A percentile compares a stretch with the other conserved stretches of the same genome.
Evolutionary conservation across 306 rosid species (phyloP).

Genomic region (Lathyrus oleraceus): DNA sequence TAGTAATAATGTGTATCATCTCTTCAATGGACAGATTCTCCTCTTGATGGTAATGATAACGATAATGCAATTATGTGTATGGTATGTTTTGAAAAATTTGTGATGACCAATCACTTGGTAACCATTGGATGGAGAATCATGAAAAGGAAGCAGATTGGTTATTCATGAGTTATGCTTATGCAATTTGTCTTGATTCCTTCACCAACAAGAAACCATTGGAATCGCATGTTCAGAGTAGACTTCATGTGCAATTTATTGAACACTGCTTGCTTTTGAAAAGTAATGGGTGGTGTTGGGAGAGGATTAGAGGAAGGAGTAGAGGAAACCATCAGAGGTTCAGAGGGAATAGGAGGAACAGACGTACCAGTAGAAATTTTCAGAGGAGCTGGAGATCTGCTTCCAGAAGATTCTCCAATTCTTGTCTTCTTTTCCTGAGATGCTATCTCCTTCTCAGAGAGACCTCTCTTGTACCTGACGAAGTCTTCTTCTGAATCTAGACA

Average conservation of each 20-base stretch:
- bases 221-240: slow-evolving; percentile 80
- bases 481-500: no score
- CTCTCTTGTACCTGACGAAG: no score
- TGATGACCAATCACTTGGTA: slow-evolving; percentile 64
- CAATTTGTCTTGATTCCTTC: slow-evolving; percentile 80
- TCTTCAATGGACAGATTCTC: slow-evolving; percentile 60
- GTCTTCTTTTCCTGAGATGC: no score
- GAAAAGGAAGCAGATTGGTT: slow-evolving; percentile 84
- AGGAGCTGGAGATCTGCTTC: no score
- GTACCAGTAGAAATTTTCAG: no score
- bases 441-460: no score
- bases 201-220: slow-evolving; percentile 70
- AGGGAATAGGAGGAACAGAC: no score
- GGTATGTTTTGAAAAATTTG: slow-evolving; percentile 59
- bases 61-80: slow-evolving; percentile 60
- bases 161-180: slow-evolving; percentile 85
- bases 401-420: no score
- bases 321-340: no score
- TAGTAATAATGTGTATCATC: neutral
- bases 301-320: no score
- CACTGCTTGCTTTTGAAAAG: slow-evolving; percentile 87
- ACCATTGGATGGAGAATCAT: slow-evolving; percentile 86
- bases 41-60: slow-evolving; percentile 39
- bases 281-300: no score
- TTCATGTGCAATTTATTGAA: slow-evolving; percentile 66